Evolutionary conservation across 1,284 basidiomycete species (phyloP).

Genomic region (Boletus semigastroideus): DNA sequence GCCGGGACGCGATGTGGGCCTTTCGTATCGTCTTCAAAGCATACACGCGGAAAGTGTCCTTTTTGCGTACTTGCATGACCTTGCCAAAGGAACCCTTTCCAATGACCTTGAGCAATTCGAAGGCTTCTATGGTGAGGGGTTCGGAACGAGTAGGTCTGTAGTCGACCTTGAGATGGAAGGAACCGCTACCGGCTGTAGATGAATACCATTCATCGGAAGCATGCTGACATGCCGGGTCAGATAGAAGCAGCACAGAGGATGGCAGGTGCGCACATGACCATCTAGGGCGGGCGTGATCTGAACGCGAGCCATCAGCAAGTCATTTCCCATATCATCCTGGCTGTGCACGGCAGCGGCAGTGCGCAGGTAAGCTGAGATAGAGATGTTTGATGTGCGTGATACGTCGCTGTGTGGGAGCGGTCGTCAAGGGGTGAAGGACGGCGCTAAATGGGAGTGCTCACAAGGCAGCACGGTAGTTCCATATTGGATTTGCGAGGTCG

Average conservation of each 20-base stretch:
- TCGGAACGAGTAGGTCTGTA: conserved; percentile 86
- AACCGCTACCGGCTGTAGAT: conserved; percentile 81
- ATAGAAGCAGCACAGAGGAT: conserved; percentile 1
- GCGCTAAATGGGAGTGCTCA: conserved; percentile 40
- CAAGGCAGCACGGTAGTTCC: conserved; percentile 98
- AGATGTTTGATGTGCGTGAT: conserved; percentile 86
- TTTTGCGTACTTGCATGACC: conserved; percentile 98
- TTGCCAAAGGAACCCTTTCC: conserved; percentile 98
- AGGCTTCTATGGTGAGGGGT: conserved; percentile 90
- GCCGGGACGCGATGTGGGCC: conserved; percentile 95
- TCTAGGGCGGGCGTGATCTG: conserved; percentile 90
- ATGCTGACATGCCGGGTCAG: conserved; percentile 43
- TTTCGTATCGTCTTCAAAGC: conserved; percentile 99
- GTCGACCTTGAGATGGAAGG: conserved; percentile 94
- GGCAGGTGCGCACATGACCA: conserved; percentile 51
- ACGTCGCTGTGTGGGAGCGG: conserved; percentile 64
- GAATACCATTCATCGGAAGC: conserved; percentile 87
- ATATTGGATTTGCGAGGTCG: conserved; percentile 80
- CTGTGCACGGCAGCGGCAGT: conserved; percentile 50
- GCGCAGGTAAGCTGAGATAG: conserved; percentile 85
- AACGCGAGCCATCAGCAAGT: conserved; percentile 87
- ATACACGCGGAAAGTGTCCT: conserved; percentile 97
- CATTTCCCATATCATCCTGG: conserved; percentile 75
- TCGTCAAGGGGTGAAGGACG: conserved; percentile 6
- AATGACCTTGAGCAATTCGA: conserved; percentile 97